Conservation (phyloP, 371 early-diverging fungal species). For the Apophysomyces sp. region DNA sequence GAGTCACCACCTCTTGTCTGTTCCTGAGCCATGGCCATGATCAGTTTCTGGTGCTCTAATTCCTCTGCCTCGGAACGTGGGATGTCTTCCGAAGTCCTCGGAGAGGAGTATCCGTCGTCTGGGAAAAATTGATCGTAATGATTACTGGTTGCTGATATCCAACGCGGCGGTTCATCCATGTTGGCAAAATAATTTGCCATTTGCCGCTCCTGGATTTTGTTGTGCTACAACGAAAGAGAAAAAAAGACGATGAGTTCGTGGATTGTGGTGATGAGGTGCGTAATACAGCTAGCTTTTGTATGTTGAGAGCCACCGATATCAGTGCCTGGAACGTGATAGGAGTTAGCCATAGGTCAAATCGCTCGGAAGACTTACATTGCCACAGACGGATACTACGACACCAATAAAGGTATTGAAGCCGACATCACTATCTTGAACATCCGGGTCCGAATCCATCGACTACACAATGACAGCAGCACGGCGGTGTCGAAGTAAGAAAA, state of each 20-base stretch:
- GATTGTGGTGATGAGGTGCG: neutral
- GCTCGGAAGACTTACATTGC: conserved; percentile 49
- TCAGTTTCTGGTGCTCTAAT: conserved; percentile 35
- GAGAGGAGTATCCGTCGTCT: conserved; percentile 52
- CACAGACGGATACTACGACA: conserved; percentile 59
- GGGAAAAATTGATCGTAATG: conserved; percentile 33
- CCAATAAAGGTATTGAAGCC: conserved; percentile 60
- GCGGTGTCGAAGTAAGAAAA: neutral
- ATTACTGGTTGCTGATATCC: conserved; percentile 29
- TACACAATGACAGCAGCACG: neutral
- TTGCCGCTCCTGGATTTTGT: conserved; percentile 44
- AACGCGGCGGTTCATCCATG: conserved; percentile 46
- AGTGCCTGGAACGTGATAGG: conserved; percentile 41
- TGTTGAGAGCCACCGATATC: conserved; percentile 68
- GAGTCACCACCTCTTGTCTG: conserved; percentile 34
- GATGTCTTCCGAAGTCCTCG: conserved; percentile 43
- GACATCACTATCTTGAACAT: conserved; percentile 17
- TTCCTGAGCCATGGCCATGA: conserved; percentile 46
- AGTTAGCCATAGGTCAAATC: neutral
- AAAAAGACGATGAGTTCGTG: neutral
- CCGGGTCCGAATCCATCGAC: neutral
- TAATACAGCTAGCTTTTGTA: conserved; percentile 65
- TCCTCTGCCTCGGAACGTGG: conserved; percentile 22
- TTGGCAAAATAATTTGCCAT: conserved; percentile 47
- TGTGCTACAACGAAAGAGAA: conserved; percentile 29